Evolutionary conservation across 306 rosid genomes (phyloP), one percentile per base, ranked within the genome.

Genomic region (Astragalus glycyphyllos): DNA sequence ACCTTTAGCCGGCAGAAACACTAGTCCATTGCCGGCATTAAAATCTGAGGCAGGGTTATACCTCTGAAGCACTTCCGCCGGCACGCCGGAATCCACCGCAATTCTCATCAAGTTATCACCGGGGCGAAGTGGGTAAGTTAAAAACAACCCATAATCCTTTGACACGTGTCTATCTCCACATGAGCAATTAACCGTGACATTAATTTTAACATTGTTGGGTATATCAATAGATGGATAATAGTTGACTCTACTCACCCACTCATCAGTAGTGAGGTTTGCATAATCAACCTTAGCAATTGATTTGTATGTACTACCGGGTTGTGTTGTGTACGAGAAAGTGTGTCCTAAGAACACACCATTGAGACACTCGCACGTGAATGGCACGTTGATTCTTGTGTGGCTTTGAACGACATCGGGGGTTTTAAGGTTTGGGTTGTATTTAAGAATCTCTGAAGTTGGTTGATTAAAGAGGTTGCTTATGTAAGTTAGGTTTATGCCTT

Each of bases 1-100:
- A 90, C 96, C 96, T 90, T 54, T 84, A 6, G 96, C 91, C 81
- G 96, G 96, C 88, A 90, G 69, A 81, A 82, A 84, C 5, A 87
- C 79, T 2, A 84, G 35, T 6, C 82, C 88, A 73, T 5, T 9
- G 11, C 81, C 88, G 2, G 83, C 66, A 32, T 65, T 53, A 53
- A 84, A 84, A 68, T 83, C 11, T 3, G 81, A 53, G 23, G 64
- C 77, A 4, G 63, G 77, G 65, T 90, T 90, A 71, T 86, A 87
- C 60, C 16, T 45, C 77, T 45, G 58, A 13, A 87, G 68, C 79
- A 90, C 8, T 57, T 64, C 58, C 9, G 64, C 83, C 50, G 82
- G 74, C 55, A 87, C 81, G 7, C 72, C 82, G 9, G 57, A 14
- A 46, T 68, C 87, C 42, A 2, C 69, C 29, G 79, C 87, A 48